Percentiles rank a stretch among this genome's conserved stretches.
These are phyloP conservation scores for Cryptococcus jaspeensis DNA, from an alignment of 1,284 basidiomycete species.

Conservation along the genomic window DNA sequence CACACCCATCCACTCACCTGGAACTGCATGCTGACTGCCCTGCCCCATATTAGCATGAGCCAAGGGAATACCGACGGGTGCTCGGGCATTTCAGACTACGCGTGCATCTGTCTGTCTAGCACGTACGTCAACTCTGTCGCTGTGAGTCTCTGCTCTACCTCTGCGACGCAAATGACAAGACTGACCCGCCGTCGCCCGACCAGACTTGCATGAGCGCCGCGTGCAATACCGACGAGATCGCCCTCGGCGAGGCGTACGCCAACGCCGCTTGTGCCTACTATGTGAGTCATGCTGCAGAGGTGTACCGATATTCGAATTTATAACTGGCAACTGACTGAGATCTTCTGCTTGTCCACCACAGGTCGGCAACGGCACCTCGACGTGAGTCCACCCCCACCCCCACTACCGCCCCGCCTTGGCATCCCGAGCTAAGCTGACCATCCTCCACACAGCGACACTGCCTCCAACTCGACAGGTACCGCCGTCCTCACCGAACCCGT, in stretches of 20 bases:
- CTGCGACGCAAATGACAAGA: background rate
- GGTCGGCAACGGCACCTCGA: background rate
- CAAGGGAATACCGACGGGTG: constrained; percentile 18
- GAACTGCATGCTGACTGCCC: background rate
- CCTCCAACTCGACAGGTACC: background rate
- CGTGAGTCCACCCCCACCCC: constrained; percentile 1
- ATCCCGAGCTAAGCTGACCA: background rate
- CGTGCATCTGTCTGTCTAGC: constrained; percentile 23
- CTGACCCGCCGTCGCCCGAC: background rate
- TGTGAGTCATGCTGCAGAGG: constrained; percentile 9
- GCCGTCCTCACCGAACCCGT: constrained; percentile 16
- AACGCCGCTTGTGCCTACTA: constrained; percentile 17
- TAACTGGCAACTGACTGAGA: background rate
- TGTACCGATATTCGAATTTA: too few relatives aligned
- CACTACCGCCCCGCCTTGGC: background rate
- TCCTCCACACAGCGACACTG: background rate
- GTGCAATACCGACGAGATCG: constrained; percentile 19
- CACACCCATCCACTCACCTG: background rate
- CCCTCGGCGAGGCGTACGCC: constrained; percentile 20
- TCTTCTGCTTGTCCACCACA: too few relatives aligned
- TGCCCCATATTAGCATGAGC: constrained; percentile 15
- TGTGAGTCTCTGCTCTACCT: constrained; percentile 13
- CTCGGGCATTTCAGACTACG: constrained; percentile 13
- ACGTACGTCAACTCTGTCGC: constrained; percentile 21
- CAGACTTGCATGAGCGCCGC: constrained; percentile 19